Conservation (phyloP, 2,329 filamentous ascomycete species). For the Aureobasidium lini region DNA sequence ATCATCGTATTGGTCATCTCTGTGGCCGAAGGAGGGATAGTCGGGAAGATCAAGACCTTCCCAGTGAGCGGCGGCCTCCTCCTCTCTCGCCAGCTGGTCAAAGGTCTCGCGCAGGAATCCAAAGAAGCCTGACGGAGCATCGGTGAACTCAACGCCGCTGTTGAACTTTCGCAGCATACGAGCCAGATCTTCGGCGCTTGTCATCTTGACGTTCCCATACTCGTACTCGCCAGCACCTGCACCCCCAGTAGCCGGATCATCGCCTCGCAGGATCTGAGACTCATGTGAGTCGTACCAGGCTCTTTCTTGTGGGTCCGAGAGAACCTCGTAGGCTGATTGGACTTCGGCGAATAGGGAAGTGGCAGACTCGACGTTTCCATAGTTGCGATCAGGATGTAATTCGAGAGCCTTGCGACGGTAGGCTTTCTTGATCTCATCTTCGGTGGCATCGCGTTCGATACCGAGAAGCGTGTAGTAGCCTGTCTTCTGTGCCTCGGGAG, state of each 20-base stretch:
- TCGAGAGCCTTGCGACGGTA: conserved; percentile 88
- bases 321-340: conserved; percentile 88
- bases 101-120: conserved; percentile 71
- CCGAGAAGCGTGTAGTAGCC: conserved; percentile 82
- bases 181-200: conserved; percentile 72
- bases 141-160: conserved; percentile 68
- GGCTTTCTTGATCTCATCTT: conserved; percentile 91
- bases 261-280: conserved; percentile 68
- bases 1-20: conserved; percentile 66
- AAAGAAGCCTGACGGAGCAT: conserved; percentile 77
- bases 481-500: conserved; percentile 47
- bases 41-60: conserved; percentile 52
- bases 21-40: conserved; percentile 77
- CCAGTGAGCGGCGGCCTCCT: conserved; percentile 65
- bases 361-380: conserved; percentile 72
- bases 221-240: conserved; percentile 47
- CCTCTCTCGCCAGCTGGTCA: conserved; percentile 70
- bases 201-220: conserved; percentile 64
- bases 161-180: conserved; percentile 74
- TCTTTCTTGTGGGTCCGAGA: conserved; percentile 90
- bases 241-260: conserved; percentile 39
- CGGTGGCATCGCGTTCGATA: conserved; percentile 63
- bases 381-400: conserved; percentile 90
- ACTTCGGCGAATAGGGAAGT: conserved; percentile 85
- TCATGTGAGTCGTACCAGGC: conserved; percentile 97